Evolutionary conservation across 352 stramenopile genomes (phyloP), one percentile per base, ranked within the genome.

Genomic region (Thraustochytrium striatum): DNA sequence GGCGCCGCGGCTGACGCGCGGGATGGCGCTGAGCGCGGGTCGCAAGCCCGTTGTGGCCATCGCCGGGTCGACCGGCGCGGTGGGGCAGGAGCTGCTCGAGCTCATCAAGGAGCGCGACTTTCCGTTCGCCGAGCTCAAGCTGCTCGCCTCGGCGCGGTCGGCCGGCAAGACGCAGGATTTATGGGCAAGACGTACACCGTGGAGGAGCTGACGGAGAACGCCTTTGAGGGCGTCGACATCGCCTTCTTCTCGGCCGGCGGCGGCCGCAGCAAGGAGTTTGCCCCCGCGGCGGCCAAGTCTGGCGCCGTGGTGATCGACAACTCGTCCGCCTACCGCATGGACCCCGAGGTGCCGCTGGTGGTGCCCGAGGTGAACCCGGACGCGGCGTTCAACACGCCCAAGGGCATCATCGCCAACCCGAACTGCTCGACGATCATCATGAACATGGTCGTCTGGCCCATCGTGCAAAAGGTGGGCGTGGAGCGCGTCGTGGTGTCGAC

Each of bases 401-500:
- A 69, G 55, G 70, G 70, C 55, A 84, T 85, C 55, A 85, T 85
- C 32, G 81, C 82, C 58, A 85, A 85, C 65, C 82, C 82, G 1
- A 85, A 85, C 69, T 85, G 82, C 73, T 84, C 81, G 8, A 85
- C 82, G 41, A 85, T 85, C 68, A 83, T 84, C 50, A 72, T 83
- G 39, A 75, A 69, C 59, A 72, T 84, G 70, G 57, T 75, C 11
- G 57, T 84, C 19, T 85, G 32, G 36, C 82, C 81, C 9, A 21
- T 84, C 25, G 28, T 82, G 52, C 70, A 84, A 44, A 81, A 55
- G 61, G 55, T 38, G 7, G 81, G 81, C 58, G 62, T 84, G 8
- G 38, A 83, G 30, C 79, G 81, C 43, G 72, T 75, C 9, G 81
- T 84, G 13, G 82, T 84, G 21, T 85, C 81, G 2, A 85, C 82